A percentile compares a stretch with the other conserved stretches of the same genome.
Evolutionary conservation across 129 eudicot species (phyloP).

Genomic region (Kitagawia praeruptora): DNA sequence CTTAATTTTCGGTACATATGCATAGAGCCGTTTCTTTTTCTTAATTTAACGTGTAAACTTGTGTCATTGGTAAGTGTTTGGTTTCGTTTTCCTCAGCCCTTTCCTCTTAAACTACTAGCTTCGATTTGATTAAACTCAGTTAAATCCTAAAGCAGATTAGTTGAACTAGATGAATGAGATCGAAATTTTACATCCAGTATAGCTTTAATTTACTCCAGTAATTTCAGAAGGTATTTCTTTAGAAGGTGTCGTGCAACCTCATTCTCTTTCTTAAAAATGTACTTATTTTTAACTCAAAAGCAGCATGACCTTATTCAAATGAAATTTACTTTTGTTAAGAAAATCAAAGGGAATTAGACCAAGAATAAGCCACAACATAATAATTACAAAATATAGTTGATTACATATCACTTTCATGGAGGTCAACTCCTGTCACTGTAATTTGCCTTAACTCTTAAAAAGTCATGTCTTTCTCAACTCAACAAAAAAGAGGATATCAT

Average conservation of each 20-base stretch:
- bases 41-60: too few species aligned
- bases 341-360: background rate
- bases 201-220: background rate
- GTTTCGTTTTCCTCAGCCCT: background rate
- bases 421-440: background rate
- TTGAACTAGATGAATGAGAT: background rate
- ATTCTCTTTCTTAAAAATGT: background rate
- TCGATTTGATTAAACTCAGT: background rate
- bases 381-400: background rate
- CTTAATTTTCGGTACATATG: too few species aligned
- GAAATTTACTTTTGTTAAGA: background rate
- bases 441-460: background rate
- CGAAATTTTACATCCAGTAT: background rate
- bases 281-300: background rate
- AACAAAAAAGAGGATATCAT: too few species aligned
- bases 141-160: background rate
- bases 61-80: background rate
- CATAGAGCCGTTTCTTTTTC: too few species aligned
- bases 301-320: background rate
- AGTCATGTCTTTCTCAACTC: background rate
- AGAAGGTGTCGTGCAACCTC: slow-evolving; percentile 68
- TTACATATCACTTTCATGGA: background rate
- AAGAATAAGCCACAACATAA: background rate
- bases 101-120: background rate
- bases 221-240: slow-evolving; percentile 64